Conservation (phyloP, 345 rosid genomes). For the Hibiscus syriacus region DNA sequence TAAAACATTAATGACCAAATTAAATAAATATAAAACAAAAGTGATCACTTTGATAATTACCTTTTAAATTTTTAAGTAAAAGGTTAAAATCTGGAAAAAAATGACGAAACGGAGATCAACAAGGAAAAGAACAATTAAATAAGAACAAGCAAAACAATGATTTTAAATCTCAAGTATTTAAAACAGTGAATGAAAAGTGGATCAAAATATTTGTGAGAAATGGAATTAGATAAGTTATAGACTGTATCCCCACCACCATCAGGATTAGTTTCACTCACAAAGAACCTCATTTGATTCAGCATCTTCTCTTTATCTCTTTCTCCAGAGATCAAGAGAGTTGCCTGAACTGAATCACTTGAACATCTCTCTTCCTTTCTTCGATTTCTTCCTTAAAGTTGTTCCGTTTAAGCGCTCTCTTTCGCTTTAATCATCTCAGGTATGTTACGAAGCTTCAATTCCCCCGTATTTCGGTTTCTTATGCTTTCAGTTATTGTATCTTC, state of each 20-base stretch:
- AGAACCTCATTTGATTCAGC: background rate
- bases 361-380: background rate
- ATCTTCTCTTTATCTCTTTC: too few relatives aligned
- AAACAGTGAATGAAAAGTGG: background rate
- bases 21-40: too few relatives aligned
- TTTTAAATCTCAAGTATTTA: background rate
- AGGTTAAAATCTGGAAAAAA: too few relatives aligned
- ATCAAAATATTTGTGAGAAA: background rate
- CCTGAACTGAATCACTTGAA: background rate
- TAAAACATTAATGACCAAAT: too few relatives aligned
- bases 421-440: background rate
- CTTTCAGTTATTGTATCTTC: too few relatives aligned
- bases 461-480: background rate
- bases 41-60: too few relatives aligned
- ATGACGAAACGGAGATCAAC: background rate
- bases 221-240: too few relatives aligned
- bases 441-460: background rate
- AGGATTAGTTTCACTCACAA: background rate
- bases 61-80: too few relatives aligned
- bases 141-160: background rate
- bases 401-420: background rate
- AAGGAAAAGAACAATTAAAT: background rate
- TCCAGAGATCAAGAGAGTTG: background rate
- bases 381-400: slow-evolving; percentile 1
- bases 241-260: background rate